phyloP scores from a whole-genome alignment of 1,284 basidiomycete species.

The Agaricales sp. region DNA sequence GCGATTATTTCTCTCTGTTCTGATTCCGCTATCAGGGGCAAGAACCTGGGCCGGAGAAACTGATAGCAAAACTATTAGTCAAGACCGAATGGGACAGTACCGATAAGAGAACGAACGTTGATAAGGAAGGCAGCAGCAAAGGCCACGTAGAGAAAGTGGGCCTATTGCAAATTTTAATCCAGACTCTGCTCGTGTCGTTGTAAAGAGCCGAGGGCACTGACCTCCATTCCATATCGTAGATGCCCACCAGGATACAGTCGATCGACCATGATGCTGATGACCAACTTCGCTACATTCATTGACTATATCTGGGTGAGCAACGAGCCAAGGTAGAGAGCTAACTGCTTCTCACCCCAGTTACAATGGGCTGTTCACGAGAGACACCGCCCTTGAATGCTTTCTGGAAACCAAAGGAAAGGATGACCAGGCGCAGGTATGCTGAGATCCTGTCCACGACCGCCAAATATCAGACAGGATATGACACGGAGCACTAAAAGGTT shows the following conservation, averaged over 20 bases:
- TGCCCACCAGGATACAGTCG: slow-evolving; percentile 34
- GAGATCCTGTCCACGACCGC: slow-evolving; percentile 27
- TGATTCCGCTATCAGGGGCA: slow-evolving; percentile 27
- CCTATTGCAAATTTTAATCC: slow-evolving; percentile 9
- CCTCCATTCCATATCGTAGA: slow-evolving; percentile 40
- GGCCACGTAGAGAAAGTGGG: slow-evolving; percentile 39
- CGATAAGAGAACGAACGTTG: slow-evolving; percentile 28
- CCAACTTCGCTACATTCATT: slow-evolving; percentile 33
- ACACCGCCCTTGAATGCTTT: slow-evolving; percentile 28
- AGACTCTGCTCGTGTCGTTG: slow-evolving; percentile 18
- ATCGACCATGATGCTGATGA: slow-evolving; percentile 38
- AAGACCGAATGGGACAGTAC: slow-evolving; percentile 5
- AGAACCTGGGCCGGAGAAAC: slow-evolving; percentile 40
- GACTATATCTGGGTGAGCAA: slow-evolving; percentile 19
- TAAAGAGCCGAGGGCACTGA: slow-evolving; percentile 17
- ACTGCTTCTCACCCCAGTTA: slow-evolving; percentile 16
- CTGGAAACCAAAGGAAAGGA: slow-evolving; percentile 42
- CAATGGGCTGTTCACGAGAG: slow-evolving; percentile 28
- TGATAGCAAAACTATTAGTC: slow-evolving; percentile 14
- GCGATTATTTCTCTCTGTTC: slow-evolving; percentile 31
- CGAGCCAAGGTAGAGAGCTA: slow-evolving; percentile 9
- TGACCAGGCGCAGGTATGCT: slow-evolving; percentile 40
- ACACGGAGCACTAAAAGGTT: background rate
- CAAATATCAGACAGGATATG: slow-evolving; percentile 4
- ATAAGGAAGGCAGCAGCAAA: slow-evolving; percentile 53